Evolutionary conservation across 768 basidiomycete species (phyloP), one percentile per base, ranked within the genome.

Genomic region (Naganishia vaughanmartiniae): DNA sequence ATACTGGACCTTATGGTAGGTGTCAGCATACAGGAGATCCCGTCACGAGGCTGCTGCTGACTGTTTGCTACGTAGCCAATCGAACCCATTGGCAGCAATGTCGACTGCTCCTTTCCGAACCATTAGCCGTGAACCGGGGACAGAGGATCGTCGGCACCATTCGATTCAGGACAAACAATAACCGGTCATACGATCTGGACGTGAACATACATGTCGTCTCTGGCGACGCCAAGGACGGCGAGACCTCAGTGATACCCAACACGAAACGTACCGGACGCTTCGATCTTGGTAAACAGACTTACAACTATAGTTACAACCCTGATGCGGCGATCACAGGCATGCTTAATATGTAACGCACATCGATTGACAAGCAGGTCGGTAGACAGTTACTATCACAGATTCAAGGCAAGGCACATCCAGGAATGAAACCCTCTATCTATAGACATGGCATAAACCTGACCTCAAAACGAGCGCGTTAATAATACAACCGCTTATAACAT

Each of bases 51-150:
- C 21, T 33, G 30, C 14, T 55, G n/a, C 33, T 34, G 45, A 54
- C 15, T 2, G 28, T 33, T 28, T 7, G 45, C 28, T 45, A 24
- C 21, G 28, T 54, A 76, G 77, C 76, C 6, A 46, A 78, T n/a
- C 73, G 80, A 31, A 81, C 80, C 39, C 80, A 81, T 69, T 81
- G 80, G 80, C 80, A 81, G 72, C 80, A 81, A 78, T 74, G 76
- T 15, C 70, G 80, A 14, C 67, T 81, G 24, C 58, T 81, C 1
- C 72, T 81, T 7, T 74, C 77, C 5, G 80, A 81, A 71, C 80
- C 80, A 33, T 69, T 81, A n/a, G 80, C 80, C 19, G 75, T 75
- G 11, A 81, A 81, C 70, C 77, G 77, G 48, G 77, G 77, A 17
- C 76, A 79, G 46, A 70, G 74, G 26, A 54, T 81, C 10, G 56